These are phyloP conservation scores for Clitocybe nebularis DNA, from an alignment of 1,284 basidiomycete species.

Conservation along the genomic window DNA sequence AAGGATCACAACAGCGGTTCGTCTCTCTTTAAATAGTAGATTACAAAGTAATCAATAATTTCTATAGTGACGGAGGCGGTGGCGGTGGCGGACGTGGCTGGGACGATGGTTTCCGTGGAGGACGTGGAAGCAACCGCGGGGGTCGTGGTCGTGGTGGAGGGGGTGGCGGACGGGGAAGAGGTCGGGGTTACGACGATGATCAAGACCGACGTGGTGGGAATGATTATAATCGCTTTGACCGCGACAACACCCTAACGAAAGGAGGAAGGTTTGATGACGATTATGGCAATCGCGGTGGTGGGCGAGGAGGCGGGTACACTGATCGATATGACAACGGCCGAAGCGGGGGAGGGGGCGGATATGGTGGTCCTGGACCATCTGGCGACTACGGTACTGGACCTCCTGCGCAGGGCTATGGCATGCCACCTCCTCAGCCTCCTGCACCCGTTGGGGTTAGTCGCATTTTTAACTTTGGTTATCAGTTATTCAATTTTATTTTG, in stretches of 20 bases:
- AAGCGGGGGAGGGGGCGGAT: constrained; percentile 41
- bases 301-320: constrained; percentile 27
- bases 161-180: constrained; percentile 25
- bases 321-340: constrained; percentile 46
- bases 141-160: constrained; percentile 32
- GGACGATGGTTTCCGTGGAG: constrained; percentile 44
- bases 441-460: constrained; percentile 22
- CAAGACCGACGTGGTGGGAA: constrained; percentile 35
- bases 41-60: background rate
- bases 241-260: constrained; percentile 32
- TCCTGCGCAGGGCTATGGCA: constrained; percentile 29
- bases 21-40: constrained; percentile 22
- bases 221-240: constrained; percentile 34
- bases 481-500: background rate
- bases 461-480: background rate
- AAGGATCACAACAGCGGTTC: constrained; percentile 26
- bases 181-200: constrained; percentile 30
- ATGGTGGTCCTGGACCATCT: constrained; percentile 40
- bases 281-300: constrained; percentile 22
- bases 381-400: constrained; percentile 35
- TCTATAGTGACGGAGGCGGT: constrained; percentile 10
- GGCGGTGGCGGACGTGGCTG: constrained; percentile 37
- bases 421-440: constrained; percentile 16
- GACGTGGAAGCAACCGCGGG: constrained; percentile 28
- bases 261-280: constrained; percentile 40